phyloP scores from a whole-genome alignment of 352 stramenopile genomes.

The Phytophthora kernoviae region DNA sequence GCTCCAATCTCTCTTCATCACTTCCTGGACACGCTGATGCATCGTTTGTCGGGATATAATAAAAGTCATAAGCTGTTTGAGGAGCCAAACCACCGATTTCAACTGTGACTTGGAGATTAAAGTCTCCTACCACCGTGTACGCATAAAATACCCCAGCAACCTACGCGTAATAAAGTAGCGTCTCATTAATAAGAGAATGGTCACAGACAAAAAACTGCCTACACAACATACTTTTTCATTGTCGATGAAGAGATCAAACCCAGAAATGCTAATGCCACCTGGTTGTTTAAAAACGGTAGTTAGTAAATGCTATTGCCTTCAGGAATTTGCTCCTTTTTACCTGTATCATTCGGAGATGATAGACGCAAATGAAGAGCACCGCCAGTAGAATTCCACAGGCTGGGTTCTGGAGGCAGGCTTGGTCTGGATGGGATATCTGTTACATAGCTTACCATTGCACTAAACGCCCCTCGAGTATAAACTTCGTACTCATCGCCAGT shows the following conservation, averaged over 20 bases:
- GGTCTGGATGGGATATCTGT: constrained; percentile 39
- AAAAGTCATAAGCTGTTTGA: constrained; percentile 44
- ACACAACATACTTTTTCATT: constrained; percentile 26
- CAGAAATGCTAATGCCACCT: constrained; percentile 40
- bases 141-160: constrained; percentile 37
- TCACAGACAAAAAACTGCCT: neutral
- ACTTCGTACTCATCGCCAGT: constrained; percentile 16
- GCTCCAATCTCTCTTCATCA: constrained; percentile 1
- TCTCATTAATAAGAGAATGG: neutral
- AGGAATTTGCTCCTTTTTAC: constrained; percentile 15
- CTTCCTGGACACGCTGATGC: constrained; percentile 41
- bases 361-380: constrained; percentile 48
- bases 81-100: constrained; percentile 50
- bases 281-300: neutral
- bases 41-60: constrained; percentile 52
- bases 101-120: constrained; percentile 44
- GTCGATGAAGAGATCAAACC: constrained; percentile 46
- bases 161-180: constrained; percentile 12
- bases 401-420: constrained; percentile 23
- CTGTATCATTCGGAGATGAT: constrained; percentile 61
- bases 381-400: constrained; percentile 39
- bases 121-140: constrained; percentile 15
- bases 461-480: constrained; percentile 31
- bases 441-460: constrained; percentile 36
- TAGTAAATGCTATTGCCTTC: neutral